Evolutionary conservation across 2,329 filamentous ascomycete species (phyloP).

Genomic region (Calonectria hongkongensis): DNA sequence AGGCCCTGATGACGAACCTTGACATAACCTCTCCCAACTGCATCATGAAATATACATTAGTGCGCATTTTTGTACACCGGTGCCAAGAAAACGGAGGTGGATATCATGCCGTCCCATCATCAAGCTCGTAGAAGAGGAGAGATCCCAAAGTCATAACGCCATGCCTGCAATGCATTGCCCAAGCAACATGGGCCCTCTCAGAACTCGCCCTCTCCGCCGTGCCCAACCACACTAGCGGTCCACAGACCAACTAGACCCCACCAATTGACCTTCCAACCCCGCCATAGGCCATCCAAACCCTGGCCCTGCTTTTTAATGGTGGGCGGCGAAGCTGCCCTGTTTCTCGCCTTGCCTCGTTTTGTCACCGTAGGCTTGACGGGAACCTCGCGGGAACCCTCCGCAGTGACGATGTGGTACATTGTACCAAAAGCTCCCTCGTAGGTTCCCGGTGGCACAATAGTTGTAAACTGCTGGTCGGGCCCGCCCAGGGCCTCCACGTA

Average conservation of each 20-base stretch:
- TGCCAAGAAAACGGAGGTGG: slow-evolving; percentile 56
- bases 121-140: slow-evolving; percentile 62
- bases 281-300: slow-evolving; percentile 80
- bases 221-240: slow-evolving; percentile 79
- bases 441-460: slow-evolving; percentile 85
- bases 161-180: slow-evolving; percentile 56
- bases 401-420: slow-evolving; percentile 88
- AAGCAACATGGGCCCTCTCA: slow-evolving; percentile 58
- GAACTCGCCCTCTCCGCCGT: slow-evolving; percentile 77
- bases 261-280: slow-evolving; percentile 86
- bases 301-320: slow-evolving; percentile 74
- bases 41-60: slow-evolving; percentile 51
- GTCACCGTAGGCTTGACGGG: slow-evolving; percentile 58
- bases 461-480: slow-evolving; percentile 72
- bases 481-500: slow-evolving; percentile 70
- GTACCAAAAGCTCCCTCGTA: slow-evolving; percentile 94
- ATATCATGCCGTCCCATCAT: slow-evolving; percentile 66
- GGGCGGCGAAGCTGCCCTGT: slow-evolving; percentile 55
- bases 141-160: slow-evolving; percentile 59
- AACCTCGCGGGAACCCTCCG: slow-evolving; percentile 82
- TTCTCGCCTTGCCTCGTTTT: slow-evolving; percentile 58
- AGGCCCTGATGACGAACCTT: slow-evolving; percentile 38
- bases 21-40: slow-evolving; percentile 34
- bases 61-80: slow-evolving; percentile 45
- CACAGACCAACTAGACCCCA: slow-evolving; percentile 86